Evolutionary conservation across 192 early-diverging fungal species (phyloP).

Genomic region (Lobosporangium transversale): DNA sequence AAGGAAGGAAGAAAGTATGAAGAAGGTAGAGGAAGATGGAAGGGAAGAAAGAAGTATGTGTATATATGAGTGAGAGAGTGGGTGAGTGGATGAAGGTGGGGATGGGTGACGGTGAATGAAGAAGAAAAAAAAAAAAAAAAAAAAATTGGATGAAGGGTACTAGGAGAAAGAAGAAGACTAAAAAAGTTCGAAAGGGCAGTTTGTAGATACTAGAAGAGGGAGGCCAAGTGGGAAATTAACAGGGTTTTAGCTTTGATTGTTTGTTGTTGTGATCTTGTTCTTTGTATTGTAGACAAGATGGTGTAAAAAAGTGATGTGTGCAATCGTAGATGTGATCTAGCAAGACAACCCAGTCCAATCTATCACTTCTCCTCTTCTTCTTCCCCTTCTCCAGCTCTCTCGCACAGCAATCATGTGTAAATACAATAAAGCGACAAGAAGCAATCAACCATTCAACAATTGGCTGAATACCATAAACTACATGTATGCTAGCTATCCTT

Average conservation of each 20-base stretch:
- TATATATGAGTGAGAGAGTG: not conserved
- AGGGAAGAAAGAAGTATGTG: not conserved
- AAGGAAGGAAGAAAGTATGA: no score
- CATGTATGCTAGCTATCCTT: no score
- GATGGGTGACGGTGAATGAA: not conserved
- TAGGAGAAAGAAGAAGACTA: not conserved
- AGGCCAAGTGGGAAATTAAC: not conserved
- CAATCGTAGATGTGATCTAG: no score
- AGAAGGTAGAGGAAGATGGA: no score
- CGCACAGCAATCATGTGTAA: no score
- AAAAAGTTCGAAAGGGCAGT: no score
- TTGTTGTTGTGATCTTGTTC: no score
- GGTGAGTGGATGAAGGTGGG: not conserved
- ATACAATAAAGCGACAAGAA: no score
- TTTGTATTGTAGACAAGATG: no score
- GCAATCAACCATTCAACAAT: no score
- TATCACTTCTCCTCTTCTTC: not conserved
- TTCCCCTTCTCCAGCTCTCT: not conserved
- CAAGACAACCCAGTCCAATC: conserved; percentile 9
- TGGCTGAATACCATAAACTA: not conserved
- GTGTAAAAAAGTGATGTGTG: no score
- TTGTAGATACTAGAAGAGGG: not conserved
- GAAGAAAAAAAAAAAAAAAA: conserved; percentile 1
- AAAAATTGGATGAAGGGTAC: not conserved
- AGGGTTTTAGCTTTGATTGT: no score